Base-by-base conservation (phyloP, 2,329 filamentous ascomycete genomes). In the Apiospora malaysiana region DNA sequence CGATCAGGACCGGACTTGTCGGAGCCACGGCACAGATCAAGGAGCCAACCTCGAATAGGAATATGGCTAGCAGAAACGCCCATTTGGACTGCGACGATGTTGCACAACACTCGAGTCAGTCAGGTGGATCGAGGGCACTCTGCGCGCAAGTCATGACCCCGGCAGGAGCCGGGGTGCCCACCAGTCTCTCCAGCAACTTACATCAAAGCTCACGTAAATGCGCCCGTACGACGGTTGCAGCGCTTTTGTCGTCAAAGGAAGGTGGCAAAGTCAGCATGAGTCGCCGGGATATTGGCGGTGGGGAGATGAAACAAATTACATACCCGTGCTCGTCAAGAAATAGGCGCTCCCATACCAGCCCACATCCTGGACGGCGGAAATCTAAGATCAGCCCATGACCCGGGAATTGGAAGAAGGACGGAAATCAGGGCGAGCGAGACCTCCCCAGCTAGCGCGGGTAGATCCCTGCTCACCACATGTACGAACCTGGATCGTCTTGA, bases 311-410 rank as follows among this genome's bases (percentile, higher is more conserved):
- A 47, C 18, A 4, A n/a, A n/a, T n/a, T 32, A 32, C 32, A 32
- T 32, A 67, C 65, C 65, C 12, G 65, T 67, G 2, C 87, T 87
- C 16, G 88, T 89, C 73, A 91, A 81, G 83, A 71, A 70, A 74
- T 74, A 74, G 71, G 77, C 74, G 71, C 80, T 82, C 18, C 83
- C 83, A 69, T 86, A 86, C 85, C 85, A 86, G 49, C 83, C 84
- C 7, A 86, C 81, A 71, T 86, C 84, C 5, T 77, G 73, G 0
- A 85, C 12, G 12, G 12, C 10, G 42, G 42, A 16, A 45, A 77
- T 47, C 82, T 45, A n/a, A 10, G 25, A 27, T 59, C 51, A 59
- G 51, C 51, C 23, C 51, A 56, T 7, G 2, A 23, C n/a, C 9
- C 25, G 23, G 18, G 49, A 32, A 21, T 21, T 10, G 16, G 8